Conservation (phyloP, 1,284 basidiomycete genomes). For the Taiwanofungus camphoratus region DNA sequence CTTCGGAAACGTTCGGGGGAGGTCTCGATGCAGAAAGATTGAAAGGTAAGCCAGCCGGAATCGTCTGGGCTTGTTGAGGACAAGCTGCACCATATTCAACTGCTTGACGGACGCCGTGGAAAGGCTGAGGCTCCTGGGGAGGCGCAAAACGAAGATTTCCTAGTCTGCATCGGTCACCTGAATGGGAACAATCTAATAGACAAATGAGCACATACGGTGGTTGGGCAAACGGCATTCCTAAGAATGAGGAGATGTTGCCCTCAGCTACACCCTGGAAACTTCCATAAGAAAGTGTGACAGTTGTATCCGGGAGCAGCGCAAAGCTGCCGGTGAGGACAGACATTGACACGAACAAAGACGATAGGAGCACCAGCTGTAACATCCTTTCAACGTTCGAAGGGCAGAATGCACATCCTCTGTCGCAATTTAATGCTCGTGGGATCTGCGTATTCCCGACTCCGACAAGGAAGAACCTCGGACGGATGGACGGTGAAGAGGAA, state of each 20-base stretch:
- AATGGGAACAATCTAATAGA: too few relatives aligned
- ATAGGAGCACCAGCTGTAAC: too few relatives aligned
- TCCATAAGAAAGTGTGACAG: conserved; percentile 2
- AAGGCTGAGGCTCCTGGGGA: conserved; percentile 23
- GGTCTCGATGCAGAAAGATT: neutral
- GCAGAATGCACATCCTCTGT: too few relatives aligned
- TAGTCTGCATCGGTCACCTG: neutral
- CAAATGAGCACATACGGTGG: conserved; percentile 3
- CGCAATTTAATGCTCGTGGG: too few relatives aligned
- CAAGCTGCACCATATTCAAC: conserved; percentile 41
- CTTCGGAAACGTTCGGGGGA: conserved; percentile 12
- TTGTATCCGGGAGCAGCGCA: too few relatives aligned
- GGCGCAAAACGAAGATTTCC: conserved; percentile 5
- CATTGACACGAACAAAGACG: too few relatives aligned
- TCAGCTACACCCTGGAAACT: neutral
- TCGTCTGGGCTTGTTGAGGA: conserved; percentile 38
- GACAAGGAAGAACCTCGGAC: too few relatives aligned
- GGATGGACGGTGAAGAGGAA: too few relatives aligned
- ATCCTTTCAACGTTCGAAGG: too few relatives aligned
- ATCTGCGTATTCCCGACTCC: too few relatives aligned
- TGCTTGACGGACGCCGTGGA: conserved; percentile 35
- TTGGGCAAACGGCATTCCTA: conserved; percentile 5
- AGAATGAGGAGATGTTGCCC: conserved; percentile 1
- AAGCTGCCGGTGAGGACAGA: too few relatives aligned
- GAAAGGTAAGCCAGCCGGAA: neutral